Evolutionary conservation across 2,329 filamentous ascomycete genomes (phyloP).

Genomic region (Mycosphaerella arachidis): DNA sequence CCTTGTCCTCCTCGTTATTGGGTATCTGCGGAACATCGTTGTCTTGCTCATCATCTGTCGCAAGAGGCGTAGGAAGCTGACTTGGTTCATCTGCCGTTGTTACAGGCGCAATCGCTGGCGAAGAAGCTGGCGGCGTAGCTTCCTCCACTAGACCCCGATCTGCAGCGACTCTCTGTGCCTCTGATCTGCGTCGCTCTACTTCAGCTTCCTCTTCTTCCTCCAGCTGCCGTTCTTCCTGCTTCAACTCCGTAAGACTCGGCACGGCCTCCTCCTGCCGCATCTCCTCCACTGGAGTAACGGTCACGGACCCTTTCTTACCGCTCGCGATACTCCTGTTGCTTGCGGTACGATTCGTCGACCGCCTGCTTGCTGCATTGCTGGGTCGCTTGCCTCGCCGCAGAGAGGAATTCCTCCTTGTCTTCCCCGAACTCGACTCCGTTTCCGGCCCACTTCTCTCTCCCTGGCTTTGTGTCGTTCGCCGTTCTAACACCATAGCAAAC

Average conservation of each 20-base stretch:
- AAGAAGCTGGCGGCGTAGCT: conserved; percentile 16
- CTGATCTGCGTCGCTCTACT: conserved; percentile 50
- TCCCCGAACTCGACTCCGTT: conserved; percentile 69
- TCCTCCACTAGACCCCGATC: conserved; percentile 45
- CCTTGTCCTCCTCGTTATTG: not conserved
- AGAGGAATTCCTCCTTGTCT: conserved; percentile 36
- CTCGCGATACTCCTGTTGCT: conserved; percentile 18
- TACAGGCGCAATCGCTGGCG: not conserved
- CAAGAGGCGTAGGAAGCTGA: conserved; percentile 23
- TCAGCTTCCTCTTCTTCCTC: conserved; percentile 53
- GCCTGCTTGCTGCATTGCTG: conserved; percentile 35
- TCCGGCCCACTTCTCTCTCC: conserved; percentile 33
- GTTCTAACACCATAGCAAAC: conserved; percentile 76
- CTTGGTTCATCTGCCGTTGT: conserved; percentile 16
- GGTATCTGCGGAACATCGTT: conserved; percentile 2
- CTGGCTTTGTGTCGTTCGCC: conserved; percentile 47
- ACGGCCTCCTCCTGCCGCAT: conserved; percentile 17
- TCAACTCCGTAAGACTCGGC: conserved; percentile 48
- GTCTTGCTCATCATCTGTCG: conserved; percentile 26
- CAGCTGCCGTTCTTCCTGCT: conserved; percentile 53
- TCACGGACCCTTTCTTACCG: not conserved
- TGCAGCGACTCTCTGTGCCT: conserved; percentile 53
- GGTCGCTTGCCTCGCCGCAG: conserved; percentile 35
- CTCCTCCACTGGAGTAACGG: not conserved
- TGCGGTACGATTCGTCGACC: conserved; percentile 24